Base-by-base conservation (phyloP, 2,329 filamentous ascomycete species). In the Talaromyces sp. region DNA sequence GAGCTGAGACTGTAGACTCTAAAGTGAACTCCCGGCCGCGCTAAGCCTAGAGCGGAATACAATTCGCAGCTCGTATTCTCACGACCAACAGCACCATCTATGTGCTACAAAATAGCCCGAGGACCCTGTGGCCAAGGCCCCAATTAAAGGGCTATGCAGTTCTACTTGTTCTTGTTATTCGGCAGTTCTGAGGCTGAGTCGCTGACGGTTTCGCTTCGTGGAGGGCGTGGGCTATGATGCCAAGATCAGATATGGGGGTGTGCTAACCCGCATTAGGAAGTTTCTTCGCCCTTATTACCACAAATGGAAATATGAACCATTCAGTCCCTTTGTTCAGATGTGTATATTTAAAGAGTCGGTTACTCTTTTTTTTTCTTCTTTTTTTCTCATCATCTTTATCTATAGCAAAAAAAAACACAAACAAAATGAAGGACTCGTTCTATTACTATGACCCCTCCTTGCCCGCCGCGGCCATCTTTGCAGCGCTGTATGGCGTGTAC, bases 391-490 rank as follows among this genome's bases (percentile, higher is more conserved):
- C 17, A 8, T 38, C 35, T 38, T 38, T 38, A n/a, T 35, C 12
- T 35, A 17, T 17, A 32, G 1, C 12, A 38, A 8, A 14, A n/a
- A 38, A 2, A n/a, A n/a, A n/a, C n/a, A n/a, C n/a, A n/a, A n/a
- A n/a, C 17, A 38, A 38, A 38, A 38, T 38, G 29, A 48, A 26
- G 19, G 12, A 12, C 26, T 58, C 56, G 3, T 58, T 32, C 38
- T 58, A 58, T 46, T 0, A 50, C 12, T 75, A 73, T 57, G 55
- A 66, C 12, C 72, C 72, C 0, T 74, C 70, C 0, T 46, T 69
- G 5, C 58, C 64, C 10, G 70, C 68, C 8, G 71, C 73, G 1
- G 66, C 66, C 26, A 60, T 73, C 7, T 66, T 70, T 7, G 65
- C 68, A 7, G 66, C 62, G 8, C 62, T 74, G 1, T 75, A 71